A percentile compares a stretch with the other conserved stretches of the same genome.
Conservation (phyloP, 148 eudicot genomes). For the Camellia granthamiana region DNA sequence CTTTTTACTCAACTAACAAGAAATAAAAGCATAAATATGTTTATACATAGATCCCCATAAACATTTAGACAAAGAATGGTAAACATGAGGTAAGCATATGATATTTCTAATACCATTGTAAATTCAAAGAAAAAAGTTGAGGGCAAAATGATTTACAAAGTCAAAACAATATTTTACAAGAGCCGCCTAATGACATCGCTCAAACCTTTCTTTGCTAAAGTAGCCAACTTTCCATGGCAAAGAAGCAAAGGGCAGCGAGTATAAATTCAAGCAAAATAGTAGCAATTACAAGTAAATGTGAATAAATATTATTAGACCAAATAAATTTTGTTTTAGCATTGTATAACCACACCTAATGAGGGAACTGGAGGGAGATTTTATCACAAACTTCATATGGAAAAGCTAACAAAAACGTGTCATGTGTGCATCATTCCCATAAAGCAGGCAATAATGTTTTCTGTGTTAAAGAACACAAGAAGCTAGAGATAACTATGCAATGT, state of each 20-base stretch:
- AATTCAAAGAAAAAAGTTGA: neutral
- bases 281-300: neutral
- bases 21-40: slow-evolving; percentile 12
- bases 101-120: neutral
- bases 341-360: neutral
- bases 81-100: neutral
- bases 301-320: neutral
- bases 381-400: too few relatives aligned
- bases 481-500: too few relatives aligned
- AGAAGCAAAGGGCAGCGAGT: neutral
- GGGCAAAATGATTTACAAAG: neutral
- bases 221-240: neutral
- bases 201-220: neutral
- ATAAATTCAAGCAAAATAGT: neutral
- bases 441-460: too few relatives aligned
- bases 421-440: too few relatives aligned
- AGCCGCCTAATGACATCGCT: too few relatives aligned
- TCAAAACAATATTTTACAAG: neutral
- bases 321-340: neutral
- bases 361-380: too few relatives aligned
- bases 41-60: slow-evolving; percentile 16
- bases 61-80: slow-evolving; percentile 6
- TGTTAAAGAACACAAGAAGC: too few relatives aligned
- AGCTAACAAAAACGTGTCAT: too few relatives aligned
- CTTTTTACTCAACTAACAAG: neutral